These are phyloP conservation scores for Evernia prunastri DNA, from an alignment of 495 filamentous ascomycete species.

Conservation along the genomic window DNA sequence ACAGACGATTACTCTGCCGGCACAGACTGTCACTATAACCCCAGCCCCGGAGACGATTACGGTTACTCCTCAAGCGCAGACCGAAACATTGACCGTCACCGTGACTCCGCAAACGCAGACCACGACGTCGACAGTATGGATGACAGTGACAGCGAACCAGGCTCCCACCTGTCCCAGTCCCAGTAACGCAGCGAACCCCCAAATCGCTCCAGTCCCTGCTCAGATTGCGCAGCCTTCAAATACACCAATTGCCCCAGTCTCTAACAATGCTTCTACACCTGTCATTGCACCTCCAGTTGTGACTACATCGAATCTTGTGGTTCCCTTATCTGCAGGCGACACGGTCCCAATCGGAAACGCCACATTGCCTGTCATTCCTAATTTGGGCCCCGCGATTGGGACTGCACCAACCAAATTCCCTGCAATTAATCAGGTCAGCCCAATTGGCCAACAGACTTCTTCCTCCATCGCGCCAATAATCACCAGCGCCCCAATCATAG, in stretches of 20 bases:
- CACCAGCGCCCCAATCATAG: slow-evolving; percentile 1
- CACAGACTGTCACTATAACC: slow-evolving; percentile 21
- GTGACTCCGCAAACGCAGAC: slow-evolving; percentile 13
- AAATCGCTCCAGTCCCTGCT: background rate
- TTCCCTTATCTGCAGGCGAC: background rate
- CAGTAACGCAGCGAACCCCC: slow-evolving; percentile 11
- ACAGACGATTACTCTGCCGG: slow-evolving; percentile 18
- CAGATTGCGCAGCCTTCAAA: background rate
- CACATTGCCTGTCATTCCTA: background rate
- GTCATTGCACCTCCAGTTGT: background rate
- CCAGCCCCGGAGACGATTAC: slow-evolving; percentile 16
- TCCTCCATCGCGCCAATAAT: background rate
- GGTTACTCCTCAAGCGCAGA: slow-evolving; percentile 8
- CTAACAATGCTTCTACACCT: background rate
- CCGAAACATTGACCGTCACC: slow-evolving; percentile 8
- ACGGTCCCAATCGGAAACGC: background rate
- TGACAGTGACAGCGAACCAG: slow-evolving; percentile 12
- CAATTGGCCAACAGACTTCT: background rate
- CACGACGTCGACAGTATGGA: slow-evolving; percentile 9
- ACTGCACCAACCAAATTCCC: background rate
- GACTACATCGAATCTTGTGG: background rate
- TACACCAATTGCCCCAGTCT: background rate
- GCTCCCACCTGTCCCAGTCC: slow-evolving; percentile 8
- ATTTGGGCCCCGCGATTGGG: background rate
- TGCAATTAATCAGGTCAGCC: background rate